phyloP scores from a whole-genome alignment of 1,284 basidiomycete species.

The Ceratobasidium sp. region DNA sequence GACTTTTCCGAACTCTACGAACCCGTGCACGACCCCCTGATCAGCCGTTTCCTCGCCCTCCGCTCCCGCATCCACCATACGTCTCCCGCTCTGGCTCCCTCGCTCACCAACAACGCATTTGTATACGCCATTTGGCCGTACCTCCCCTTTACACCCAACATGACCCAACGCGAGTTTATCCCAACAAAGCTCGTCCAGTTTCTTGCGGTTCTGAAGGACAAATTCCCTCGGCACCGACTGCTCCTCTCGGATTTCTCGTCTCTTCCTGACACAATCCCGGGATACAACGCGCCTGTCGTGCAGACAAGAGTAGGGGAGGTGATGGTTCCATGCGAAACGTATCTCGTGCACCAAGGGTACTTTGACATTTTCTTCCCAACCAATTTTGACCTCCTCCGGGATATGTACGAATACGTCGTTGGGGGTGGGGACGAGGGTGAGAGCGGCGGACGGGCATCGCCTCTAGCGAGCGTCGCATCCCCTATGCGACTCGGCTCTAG shows the following conservation, averaged over 20 bases:
- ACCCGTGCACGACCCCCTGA: slow-evolving; percentile 85
- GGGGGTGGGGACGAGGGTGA: slow-evolving; percentile 53
- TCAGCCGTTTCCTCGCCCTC: slow-evolving; percentile 75
- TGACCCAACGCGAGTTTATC: slow-evolving; percentile 90
- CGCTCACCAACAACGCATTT: slow-evolving; percentile 65
- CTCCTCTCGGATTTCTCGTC: slow-evolving; percentile 93
- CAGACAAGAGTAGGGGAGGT: slow-evolving; percentile 89
- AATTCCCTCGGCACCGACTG: slow-evolving; percentile 92
- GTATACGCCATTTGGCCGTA: slow-evolving; percentile 70
- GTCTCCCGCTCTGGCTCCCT: slow-evolving; percentile 63
- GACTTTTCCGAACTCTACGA: slow-evolving; percentile 91
- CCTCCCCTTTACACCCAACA: slow-evolving; percentile 91
- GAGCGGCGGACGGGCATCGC: slow-evolving; percentile 58
- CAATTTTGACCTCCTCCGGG: slow-evolving; percentile 83
- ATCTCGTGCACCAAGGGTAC: slow-evolving; percentile 93
- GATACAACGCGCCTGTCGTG: slow-evolving; percentile 92
- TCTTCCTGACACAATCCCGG: slow-evolving; percentile 87
- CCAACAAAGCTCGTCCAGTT: slow-evolving; percentile 93
- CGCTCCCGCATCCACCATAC: slow-evolving; percentile 67
- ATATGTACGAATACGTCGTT: slow-evolving; percentile 88
- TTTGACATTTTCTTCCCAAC: slow-evolving; percentile 99
- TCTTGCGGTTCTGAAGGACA: slow-evolving; percentile 80
- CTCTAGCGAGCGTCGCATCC: slow-evolving; percentile 63
- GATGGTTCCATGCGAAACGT: slow-evolving; percentile 89
- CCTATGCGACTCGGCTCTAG: slow-evolving; percentile 66